Base-by-base conservation (phyloP, 2,329 filamentous ascomycete species). In the Onygenales sp. region DNA sequence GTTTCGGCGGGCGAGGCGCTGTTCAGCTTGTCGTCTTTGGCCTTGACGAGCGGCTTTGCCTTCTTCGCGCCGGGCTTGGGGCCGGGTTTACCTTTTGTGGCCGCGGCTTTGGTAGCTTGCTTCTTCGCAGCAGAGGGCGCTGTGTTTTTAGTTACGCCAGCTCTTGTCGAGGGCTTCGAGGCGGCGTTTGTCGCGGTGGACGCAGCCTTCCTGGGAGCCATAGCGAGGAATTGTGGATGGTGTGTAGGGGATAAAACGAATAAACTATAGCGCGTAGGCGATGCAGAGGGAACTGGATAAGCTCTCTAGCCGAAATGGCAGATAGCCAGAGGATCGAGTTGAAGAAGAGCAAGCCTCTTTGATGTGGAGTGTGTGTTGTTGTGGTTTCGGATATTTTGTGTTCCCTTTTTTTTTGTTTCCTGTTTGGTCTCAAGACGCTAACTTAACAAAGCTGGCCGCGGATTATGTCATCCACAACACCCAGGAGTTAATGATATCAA, bases 201-300 rank as follows among this genome's bases (percentile, higher is more conserved):
- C 14, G 66, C 61, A 56, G 66, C 61, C 59, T 63, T 70, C 55
- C 64, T 64, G 13, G 56, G 43, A 50, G 51, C 42, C 42, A 53
- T 55, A 10, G 34, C 52, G 43, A 57, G 44, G 49, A 49, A 50
- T 40, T 49, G 47, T 21, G 36, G 43, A 34, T 51, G 42, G 51
- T 33, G 50, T 7, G 31, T 4, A 17, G 33, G 33, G 1, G 31
- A 42, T 34, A 14, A 52, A 21, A 43, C 6, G 31, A 52, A 31
- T 42, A 31, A 10, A 52, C 2, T 39, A 21, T 14, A 31, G 14
- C 17, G 40, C 21, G 21, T 27, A 27, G 21, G 17, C 3, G 31
- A 34, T 5, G 11, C n/a, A 31, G 11, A 10, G 37, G 9, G 27
- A 27, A 14, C 21, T 27, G 21, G 21, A 27, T 27, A 27, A 27